phyloP scores from a whole-genome alignment of 441 rosid species.

The Aquilaria agallochum region DNA sequence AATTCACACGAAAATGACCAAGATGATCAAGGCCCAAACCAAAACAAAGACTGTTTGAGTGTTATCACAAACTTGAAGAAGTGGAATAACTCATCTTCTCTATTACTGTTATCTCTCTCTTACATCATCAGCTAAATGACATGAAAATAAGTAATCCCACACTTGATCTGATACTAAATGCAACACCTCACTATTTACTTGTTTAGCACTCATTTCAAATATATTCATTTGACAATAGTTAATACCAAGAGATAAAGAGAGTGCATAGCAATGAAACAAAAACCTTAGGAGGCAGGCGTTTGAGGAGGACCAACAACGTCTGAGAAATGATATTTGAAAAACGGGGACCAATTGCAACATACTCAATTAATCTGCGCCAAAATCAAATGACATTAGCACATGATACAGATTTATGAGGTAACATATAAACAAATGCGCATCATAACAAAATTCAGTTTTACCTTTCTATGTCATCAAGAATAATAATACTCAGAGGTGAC shows the following conservation, averaged over 20 bases:
- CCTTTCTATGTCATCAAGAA: conserved; percentile 98
- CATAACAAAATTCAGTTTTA: conserved; percentile 20
- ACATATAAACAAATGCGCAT: neutral
- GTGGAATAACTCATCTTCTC: too few relatives aligned
- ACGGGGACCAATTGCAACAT: conserved; percentile 91
- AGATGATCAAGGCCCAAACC: neutral
- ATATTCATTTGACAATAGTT: neutral
- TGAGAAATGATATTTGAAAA: conserved; percentile 92
- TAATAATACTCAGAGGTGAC: conserved; percentile 91
- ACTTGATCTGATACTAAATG: too few relatives aligned
- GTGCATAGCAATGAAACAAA: conserved; percentile 2
- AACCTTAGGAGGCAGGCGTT: conserved; percentile 93
- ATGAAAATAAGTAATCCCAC: too few relatives aligned
- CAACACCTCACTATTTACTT: neutral
- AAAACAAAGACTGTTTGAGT: too few relatives aligned
- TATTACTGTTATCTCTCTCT: too few relatives aligned
- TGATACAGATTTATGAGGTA: conserved; percentile 5
- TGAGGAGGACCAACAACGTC: conserved; percentile 87
- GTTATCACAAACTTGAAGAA: too few relatives aligned
- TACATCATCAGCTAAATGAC: too few relatives aligned
- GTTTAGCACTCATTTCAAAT: neutral
- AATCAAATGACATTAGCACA: conserved; percentile 10
- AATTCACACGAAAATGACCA: conserved; percentile 3
- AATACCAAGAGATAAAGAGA: conserved; percentile 5
- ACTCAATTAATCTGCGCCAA: conserved; percentile 80